Percentiles rank a stretch among this genome's conserved stretches.
phyloP scores from a whole-genome alignment of 2,329 filamentous ascomycete genomes.

The Lachnellula occidentalis region DNA sequence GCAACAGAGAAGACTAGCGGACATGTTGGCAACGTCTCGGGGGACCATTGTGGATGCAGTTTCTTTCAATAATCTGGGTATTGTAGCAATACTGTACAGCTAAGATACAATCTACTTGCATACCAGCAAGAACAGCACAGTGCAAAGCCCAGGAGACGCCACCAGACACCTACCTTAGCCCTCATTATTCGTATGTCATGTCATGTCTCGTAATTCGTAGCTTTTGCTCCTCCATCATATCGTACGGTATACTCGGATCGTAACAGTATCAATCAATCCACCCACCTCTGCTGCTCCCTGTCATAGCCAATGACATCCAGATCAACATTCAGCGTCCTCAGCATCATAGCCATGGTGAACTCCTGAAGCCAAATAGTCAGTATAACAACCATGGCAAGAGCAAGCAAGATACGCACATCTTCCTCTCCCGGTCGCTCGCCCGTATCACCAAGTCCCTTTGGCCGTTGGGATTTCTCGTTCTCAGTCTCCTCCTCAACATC shows the following conservation, averaged over 20 bases:
- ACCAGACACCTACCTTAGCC: too few species aligned
- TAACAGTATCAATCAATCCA: slow-evolving; percentile 39
- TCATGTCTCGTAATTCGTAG: background rate
- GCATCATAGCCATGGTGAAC: slow-evolving; percentile 67
- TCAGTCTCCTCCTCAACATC: slow-evolving; percentile 30
- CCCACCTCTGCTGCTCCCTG: slow-evolving; percentile 51
- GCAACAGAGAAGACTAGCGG: too few species aligned
- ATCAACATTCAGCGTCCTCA: slow-evolving; percentile 59
- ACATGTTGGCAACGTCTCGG: too few species aligned
- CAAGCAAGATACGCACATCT: slow-evolving; percentile 36
- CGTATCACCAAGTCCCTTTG: slow-evolving; percentile 29
- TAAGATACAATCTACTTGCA: too few species aligned
- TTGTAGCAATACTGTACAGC: too few species aligned
- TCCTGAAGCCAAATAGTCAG: slow-evolving; percentile 36
- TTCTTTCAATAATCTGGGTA: too few species aligned
- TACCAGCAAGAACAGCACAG: too few species aligned
- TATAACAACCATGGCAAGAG: background rate
- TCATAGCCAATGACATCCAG: slow-evolving; percentile 59
- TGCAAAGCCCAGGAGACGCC: too few species aligned
- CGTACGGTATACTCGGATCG: background rate
- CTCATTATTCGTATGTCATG: too few species aligned
- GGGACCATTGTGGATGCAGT: too few species aligned
- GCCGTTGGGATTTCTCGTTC: slow-evolving; percentile 31
- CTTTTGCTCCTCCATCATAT: background rate
- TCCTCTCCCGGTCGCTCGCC: slow-evolving; percentile 35